Percentiles rank a stretch among this genome's conserved stretches.
Conservation (phyloP, 2,329 filamentous ascomycete genomes). For the Colletotrichum lupini region DNA sequence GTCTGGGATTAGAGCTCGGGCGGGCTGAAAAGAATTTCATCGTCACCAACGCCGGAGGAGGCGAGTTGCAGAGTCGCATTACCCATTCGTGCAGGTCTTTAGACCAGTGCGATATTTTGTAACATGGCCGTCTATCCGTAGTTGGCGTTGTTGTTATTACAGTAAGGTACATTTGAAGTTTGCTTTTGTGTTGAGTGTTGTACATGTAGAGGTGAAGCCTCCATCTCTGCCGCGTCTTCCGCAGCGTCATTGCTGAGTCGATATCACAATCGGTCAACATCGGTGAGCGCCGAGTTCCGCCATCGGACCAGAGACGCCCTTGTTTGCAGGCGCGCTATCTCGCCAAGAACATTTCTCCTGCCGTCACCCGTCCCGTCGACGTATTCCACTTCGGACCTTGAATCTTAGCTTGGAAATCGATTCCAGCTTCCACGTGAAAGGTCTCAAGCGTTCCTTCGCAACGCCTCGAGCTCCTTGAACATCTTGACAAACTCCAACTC, state of each 20-base stretch:
- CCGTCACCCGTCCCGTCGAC: background rate
- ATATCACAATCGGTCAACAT: background rate
- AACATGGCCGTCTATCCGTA: background rate
- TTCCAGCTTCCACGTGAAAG: background rate
- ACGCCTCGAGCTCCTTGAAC: constrained; percentile 35
- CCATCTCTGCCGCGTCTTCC: background rate
- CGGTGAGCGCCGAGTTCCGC: constrained; percentile 27
- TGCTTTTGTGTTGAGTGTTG: background rate
- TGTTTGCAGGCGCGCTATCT: background rate
- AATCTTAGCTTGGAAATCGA: background rate
- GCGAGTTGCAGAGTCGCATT: background rate
- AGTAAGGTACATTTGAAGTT: background rate
- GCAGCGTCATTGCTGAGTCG: background rate
- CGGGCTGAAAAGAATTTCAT: background rate
- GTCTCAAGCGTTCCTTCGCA: constrained; percentile 3
- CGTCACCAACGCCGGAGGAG: background rate
- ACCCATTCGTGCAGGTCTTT: background rate
- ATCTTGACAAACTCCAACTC: constrained; percentile 46
- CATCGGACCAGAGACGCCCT: background rate
- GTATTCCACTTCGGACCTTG: background rate
- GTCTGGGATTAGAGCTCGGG: background rate
- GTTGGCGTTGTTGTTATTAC: background rate
- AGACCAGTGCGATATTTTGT: background rate
- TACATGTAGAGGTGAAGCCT: background rate
- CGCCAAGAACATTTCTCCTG: background rate